phyloP scores from a whole-genome alignment of 768 basidiomycete species.

The Fomitopsis serialis region DNA sequence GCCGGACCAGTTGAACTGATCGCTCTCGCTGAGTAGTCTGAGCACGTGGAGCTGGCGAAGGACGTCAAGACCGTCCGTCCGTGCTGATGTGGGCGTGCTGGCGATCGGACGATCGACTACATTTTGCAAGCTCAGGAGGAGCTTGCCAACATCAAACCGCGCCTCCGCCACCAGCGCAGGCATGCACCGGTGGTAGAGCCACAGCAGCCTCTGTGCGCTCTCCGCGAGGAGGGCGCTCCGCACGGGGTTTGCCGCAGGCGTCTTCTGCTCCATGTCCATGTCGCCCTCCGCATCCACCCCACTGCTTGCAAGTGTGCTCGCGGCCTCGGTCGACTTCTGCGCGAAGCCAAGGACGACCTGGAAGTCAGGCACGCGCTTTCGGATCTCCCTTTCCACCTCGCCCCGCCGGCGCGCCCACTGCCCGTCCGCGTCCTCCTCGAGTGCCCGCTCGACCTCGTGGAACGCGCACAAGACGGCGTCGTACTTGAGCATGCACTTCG shows the following conservation, averaged over 20 bases:
- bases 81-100: not conserved
- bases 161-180: conserved; percentile 73
- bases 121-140: conserved; percentile 47
- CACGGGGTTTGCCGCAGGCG: conserved; percentile 22
- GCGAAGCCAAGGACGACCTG: conserved; percentile 82
- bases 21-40: conserved; percentile 65
- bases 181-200: conserved; percentile 78
- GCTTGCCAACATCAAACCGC: conserved; percentile 81
- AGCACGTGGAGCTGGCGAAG: conserved; percentile 75
- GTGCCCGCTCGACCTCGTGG: conserved; percentile 48
- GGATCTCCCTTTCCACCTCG: conserved; percentile 73
- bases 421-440: conserved; percentile 38
- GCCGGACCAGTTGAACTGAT: conserved; percentile 74
- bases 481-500: conserved; percentile 73
- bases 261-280: not conserved
- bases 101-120: conserved; percentile 3
- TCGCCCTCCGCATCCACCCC: not conserved
- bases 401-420: conserved; percentile 63
- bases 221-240: conserved; percentile 68
- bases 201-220: conserved; percentile 72
- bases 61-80: conserved; percentile 39
- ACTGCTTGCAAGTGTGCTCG: not conserved
- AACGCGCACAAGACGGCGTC: conserved; percentile 48
- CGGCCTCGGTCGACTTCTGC: conserved; percentile 22
- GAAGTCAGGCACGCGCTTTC: conserved; percentile 79